Evolutionary conservation across 2,329 filamentous ascomycete genomes (phyloP).

Genomic region (Beauveria sp.): DNA sequence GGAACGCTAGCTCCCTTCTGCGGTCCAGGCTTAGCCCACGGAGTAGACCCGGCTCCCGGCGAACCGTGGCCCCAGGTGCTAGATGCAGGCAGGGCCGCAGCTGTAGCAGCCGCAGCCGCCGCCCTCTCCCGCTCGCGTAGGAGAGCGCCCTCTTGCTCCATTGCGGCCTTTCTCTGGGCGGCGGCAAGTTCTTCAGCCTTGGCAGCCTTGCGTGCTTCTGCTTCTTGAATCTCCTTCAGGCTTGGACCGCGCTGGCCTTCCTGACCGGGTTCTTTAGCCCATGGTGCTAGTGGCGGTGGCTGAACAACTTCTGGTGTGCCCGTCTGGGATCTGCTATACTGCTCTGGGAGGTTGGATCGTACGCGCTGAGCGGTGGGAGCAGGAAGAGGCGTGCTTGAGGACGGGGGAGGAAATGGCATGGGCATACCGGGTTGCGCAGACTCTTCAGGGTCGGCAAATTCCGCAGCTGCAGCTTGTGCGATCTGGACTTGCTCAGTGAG

Average conservation of each 20-base stretch:
- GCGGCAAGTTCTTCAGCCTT: slow-evolving; percentile 77
- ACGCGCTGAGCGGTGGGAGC: slow-evolving; percentile 83
- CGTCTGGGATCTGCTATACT: slow-evolving; percentile 62
- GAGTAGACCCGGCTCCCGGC: slow-evolving; percentile 56
- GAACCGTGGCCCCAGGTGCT: slow-evolving; percentile 84
- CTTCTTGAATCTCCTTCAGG: slow-evolving; percentile 92
- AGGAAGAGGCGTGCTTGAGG: slow-evolving; percentile 73
- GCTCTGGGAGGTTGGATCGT: slow-evolving; percentile 75
- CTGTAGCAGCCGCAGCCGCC: slow-evolving; percentile 44
- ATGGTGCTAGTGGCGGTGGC: slow-evolving; percentile 76
- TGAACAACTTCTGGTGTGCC: slow-evolving; percentile 61
- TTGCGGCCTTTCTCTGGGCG: slow-evolving; percentile 65
- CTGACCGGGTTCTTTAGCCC: slow-evolving; percentile 78
- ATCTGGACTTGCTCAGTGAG: slow-evolving; percentile 81
- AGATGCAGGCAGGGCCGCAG: slow-evolving; percentile 74
- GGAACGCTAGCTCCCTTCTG: slow-evolving; percentile 29
- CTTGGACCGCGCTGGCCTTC: slow-evolving; percentile 76
- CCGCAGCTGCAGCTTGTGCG: slow-evolving; percentile 46
- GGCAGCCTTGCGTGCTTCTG: slow-evolving; percentile 86
- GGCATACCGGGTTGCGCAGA: slow-evolving; percentile 57
- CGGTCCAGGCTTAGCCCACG: slow-evolving; percentile 59
- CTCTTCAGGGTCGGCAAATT: slow-evolving; percentile 39
- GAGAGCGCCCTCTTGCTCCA: slow-evolving; percentile 68
- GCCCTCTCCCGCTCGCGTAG: slow-evolving; percentile 54
- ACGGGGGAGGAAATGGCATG: slow-evolving; percentile 66